Conservation (phyloP, 768 basidiomycete species). For the Nidula microcarpa region DNA sequence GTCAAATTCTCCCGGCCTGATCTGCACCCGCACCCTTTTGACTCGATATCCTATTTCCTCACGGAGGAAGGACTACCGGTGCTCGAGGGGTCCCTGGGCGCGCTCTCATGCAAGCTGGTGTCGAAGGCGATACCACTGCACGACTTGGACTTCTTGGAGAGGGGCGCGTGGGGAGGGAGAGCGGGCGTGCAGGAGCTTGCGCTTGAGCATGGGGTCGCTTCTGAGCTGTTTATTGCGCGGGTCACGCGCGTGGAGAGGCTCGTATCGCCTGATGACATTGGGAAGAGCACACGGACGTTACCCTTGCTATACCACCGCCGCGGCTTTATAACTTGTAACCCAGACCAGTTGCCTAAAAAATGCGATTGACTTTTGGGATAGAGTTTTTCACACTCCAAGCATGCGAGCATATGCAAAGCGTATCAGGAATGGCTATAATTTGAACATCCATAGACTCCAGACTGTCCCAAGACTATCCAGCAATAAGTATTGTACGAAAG, state of each 20-base stretch:
- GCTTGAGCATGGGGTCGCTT: conserved; percentile 27
- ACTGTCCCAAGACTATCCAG: no score
- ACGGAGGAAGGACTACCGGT: conserved; percentile 58
- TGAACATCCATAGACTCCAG: no score
- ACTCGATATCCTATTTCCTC: conserved; percentile 30
- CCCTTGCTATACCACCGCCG: conserved; percentile 67
- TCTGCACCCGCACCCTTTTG: conserved; percentile 59
- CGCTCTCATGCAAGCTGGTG: conserved; percentile 69
- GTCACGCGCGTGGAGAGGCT: conserved; percentile 58
- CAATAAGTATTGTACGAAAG: no score
- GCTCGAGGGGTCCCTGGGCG: conserved; percentile 59
- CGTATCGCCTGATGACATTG: conserved; percentile 14
- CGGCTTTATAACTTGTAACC: conserved; percentile 48
- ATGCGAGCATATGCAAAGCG: no score
- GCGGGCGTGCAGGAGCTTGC: conserved; percentile 3
- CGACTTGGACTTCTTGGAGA: conserved; percentile 38
- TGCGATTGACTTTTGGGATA: no score
- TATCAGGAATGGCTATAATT: no score
- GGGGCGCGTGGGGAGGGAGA: conserved; percentile 9
- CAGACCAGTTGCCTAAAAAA: neutral
- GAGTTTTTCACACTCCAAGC: no score
- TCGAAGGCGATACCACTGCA: conserved; percentile 58
- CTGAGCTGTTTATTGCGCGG: conserved; percentile 80
- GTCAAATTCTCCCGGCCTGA: conserved; percentile 72
- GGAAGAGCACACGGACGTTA: conserved; percentile 26